These are phyloP conservation scores for Cyclostephanos invisitatus DNA, from an alignment of 108 stramenopile genomes.

Conservation along the genomic window DNA sequence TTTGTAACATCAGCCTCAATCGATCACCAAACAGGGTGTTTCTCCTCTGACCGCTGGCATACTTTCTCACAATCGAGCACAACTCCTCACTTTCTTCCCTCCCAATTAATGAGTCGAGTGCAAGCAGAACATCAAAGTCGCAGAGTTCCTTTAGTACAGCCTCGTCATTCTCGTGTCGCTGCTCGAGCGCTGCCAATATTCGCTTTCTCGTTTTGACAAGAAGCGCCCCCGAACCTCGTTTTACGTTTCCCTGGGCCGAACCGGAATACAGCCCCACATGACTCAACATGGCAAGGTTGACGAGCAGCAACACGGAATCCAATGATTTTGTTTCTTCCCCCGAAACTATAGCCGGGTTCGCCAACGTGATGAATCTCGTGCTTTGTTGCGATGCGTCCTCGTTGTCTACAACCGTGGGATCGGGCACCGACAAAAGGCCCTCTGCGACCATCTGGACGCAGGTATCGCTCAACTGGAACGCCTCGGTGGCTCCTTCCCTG, in stretches of 20 bases:
- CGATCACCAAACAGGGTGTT: conserved; percentile 54
- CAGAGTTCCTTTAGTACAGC: conserved; percentile 53
- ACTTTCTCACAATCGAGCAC: conserved; percentile 69
- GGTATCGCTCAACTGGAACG: conserved; percentile 86
- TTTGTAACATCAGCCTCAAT: conserved; percentile 51
- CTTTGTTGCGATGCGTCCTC: conserved; percentile 29
- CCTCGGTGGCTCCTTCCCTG: conserved; percentile 78
- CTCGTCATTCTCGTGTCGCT: conserved; percentile 22
- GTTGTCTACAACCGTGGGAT: conserved; percentile 12
- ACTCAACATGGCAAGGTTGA: conserved; percentile 81
- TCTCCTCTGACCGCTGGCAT: conserved; percentile 72
- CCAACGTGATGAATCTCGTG: conserved; percentile 51
- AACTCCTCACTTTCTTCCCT: conserved; percentile 55
- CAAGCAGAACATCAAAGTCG: conserved; percentile 71
- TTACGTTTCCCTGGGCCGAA: conserved; percentile 44
- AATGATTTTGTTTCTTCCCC: conserved; percentile 72
- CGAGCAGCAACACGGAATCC: conserved; percentile 81
- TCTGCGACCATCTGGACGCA: conserved; percentile 88
- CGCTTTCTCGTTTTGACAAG: conserved; percentile 71
- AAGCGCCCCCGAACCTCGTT: conserved; percentile 65
- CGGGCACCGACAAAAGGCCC: conserved; percentile 42
- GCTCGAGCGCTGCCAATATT: conserved; percentile 59
- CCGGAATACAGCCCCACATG: conserved; percentile 68
- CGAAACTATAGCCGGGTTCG: conserved; percentile 67
- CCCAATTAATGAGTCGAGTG: conserved; percentile 58